A percentile compares a stretch with the other conserved stretches of the same genome.
These are phyloP conservation scores for Echites panduratus DNA, from an alignment of 257 asterid genomes.

Conservation along the genomic window DNA sequence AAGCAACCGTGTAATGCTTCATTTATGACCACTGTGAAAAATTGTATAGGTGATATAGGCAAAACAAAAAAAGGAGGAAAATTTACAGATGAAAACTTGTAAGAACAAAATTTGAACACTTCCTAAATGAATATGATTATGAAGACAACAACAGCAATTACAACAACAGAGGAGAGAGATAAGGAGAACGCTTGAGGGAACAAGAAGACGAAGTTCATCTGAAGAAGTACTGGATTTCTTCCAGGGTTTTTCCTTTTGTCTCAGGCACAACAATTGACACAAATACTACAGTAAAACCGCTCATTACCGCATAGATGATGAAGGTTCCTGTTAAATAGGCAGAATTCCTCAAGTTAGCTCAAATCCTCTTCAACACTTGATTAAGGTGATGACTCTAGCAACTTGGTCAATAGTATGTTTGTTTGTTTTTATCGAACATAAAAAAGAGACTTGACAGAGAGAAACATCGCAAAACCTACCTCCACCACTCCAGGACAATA, in stretches of 20 bases:
- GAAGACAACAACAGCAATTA: slow-evolving; percentile 4
- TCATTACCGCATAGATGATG: slow-evolving; percentile 40
- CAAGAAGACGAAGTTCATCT: slow-evolving; percentile 29
- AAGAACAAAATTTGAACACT: not conserved
- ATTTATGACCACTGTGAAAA: not conserved
- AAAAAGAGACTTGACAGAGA: not conserved
- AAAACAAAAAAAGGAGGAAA: not conserved
- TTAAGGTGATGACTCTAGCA: too few species aligned
- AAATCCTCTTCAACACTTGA: too few species aligned
- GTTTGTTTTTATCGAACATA: not conserved
- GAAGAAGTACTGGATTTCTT: slow-evolving; percentile 69
- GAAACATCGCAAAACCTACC: slow-evolving; percentile 34
- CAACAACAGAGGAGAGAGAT: not conserved
- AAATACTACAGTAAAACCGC: slow-evolving; percentile 40
- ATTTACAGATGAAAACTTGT: not conserved
- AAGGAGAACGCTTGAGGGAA: too few species aligned
- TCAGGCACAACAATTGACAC: slow-evolving; percentile 70
- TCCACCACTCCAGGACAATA: slow-evolving; percentile 75
- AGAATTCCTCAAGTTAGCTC: not conserved
- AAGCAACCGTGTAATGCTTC: not conserved
- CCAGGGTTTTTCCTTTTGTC: slow-evolving; percentile 78
- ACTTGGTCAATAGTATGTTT: too few species aligned
- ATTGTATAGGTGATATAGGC: not conserved
- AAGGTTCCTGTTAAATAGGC: slow-evolving; percentile 55
- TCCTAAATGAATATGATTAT: slow-evolving; percentile 1